Evolutionary conservation across 441 rosid species (phyloP).

Genomic region (Jatropha podagrica): DNA sequence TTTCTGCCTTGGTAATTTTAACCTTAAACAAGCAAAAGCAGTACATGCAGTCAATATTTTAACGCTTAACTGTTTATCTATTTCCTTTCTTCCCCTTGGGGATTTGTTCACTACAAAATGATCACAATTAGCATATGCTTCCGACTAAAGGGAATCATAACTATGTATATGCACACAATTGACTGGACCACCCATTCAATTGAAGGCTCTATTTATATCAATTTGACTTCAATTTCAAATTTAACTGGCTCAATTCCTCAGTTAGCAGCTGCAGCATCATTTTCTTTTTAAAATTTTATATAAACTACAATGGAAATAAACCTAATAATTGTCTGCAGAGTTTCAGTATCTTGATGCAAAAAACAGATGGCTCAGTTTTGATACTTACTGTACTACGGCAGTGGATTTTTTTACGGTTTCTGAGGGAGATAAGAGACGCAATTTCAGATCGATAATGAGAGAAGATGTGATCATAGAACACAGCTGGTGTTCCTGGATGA

Average conservation of each 20-base stretch:
- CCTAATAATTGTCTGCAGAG: too few relatives aligned
- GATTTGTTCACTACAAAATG: not conserved
- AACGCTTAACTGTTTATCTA: not conserved
- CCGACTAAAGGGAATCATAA: not conserved
- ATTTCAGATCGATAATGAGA: conserved; percentile 75
- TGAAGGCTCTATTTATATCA: too few relatives aligned
- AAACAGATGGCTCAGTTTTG: not conserved
- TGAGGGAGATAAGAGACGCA: conserved; percentile 63
- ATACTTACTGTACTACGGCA: conserved; percentile 80
- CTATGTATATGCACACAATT: not conserved
- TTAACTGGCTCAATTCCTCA: too few relatives aligned
- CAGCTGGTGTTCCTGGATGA: conserved; percentile 96
- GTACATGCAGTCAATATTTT: conserved; percentile 11
- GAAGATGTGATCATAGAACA: conserved; percentile 82
- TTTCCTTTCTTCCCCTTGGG: not conserved
- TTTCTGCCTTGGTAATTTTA: conserved; percentile 63
- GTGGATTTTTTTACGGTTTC: conserved; percentile 70
- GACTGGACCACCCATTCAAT: too few relatives aligned
- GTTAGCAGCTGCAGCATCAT: not conserved
- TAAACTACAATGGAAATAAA: not conserved
- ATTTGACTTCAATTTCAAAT: too few relatives aligned
- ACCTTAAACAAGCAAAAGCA: conserved; percentile 39
- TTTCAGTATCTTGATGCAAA: not conserved
- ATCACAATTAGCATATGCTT: not conserved
- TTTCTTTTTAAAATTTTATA: not conserved